Evolutionary conservation across 169 alveolate species (phyloP).

Genomic region (Perkinsus olseni): DNA sequence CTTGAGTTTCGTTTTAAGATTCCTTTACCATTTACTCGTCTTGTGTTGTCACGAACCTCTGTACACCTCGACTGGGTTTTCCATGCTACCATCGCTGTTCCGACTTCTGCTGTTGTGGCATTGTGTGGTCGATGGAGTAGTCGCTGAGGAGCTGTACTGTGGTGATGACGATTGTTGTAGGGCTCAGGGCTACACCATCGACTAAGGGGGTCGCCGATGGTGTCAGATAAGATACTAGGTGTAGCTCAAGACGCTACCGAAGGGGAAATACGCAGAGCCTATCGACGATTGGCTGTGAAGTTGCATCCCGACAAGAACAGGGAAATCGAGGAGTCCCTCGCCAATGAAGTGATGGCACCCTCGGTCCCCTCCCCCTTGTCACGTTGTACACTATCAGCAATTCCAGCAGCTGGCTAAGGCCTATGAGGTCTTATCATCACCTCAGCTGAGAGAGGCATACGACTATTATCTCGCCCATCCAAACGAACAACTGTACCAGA

Average conservation of each 20-base stretch:
- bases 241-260: conserved; percentile 53
- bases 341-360: neutral
- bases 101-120: neutral
- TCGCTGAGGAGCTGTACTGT: neutral
- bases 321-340: neutral
- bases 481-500: neutral
- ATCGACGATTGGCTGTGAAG: conserved; percentile 58
- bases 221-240: conserved; percentile 59
- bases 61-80: neutral
- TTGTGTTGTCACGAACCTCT: neutral
- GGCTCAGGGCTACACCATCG: neutral
- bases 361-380: neutral
- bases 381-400: neutral
- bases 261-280: conserved; percentile 65
- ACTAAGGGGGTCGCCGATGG: neutral
- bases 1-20: neutral
- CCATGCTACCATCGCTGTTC: neutral
- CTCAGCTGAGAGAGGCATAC: neutral
- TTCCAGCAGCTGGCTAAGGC: conserved; percentile 15
- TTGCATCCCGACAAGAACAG: conserved; percentile 69
- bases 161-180: neutral
- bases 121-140: neutral
- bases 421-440: neutral
- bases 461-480: neutral
- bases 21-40: too few species aligned